Percentiles rank a stretch among this genome's conserved stretches.
phyloP scores from a whole-genome alignment of 345 rosid species.

The Lumnitzera racemosa region DNA sequence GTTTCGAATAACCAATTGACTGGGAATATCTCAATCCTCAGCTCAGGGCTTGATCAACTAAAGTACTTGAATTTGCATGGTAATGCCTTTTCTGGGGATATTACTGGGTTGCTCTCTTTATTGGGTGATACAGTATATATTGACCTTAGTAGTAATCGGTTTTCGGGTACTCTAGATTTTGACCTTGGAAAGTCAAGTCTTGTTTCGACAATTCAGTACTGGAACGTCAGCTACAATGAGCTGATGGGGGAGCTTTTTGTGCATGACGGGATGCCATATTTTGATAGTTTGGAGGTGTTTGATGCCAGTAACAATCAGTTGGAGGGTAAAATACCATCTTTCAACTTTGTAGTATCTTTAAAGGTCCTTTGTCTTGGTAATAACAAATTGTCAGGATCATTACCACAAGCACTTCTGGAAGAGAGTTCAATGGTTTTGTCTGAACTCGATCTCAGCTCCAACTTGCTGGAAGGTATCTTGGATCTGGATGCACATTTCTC shows the following conservation, averaged over 20 bases:
- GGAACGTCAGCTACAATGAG: slow-evolving; percentile 58
- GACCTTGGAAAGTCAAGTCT: slow-evolving; percentile 55
- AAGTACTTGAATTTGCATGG: slow-evolving; percentile 55
- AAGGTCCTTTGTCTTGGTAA: slow-evolving; percentile 57
- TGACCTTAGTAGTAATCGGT: slow-evolving; percentile 63
- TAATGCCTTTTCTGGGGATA: slow-evolving; percentile 64
- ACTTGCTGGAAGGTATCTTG: slow-evolving; percentile 66
- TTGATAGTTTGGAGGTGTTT: slow-evolving; percentile 78
- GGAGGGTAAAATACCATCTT: slow-evolving; percentile 60
- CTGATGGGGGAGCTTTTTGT: slow-evolving; percentile 62
- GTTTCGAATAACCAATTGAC: slow-evolving; percentile 50
- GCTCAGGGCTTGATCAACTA: slow-evolving; percentile 39
- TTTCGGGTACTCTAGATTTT: slow-evolving; percentile 72
- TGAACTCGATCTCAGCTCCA: slow-evolving; percentile 78
- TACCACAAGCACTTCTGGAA: slow-evolving; percentile 59
- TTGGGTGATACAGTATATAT: slow-evolving; percentile 41
- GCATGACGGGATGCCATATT: slow-evolving; percentile 74
- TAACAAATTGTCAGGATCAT: slow-evolving; percentile 59
- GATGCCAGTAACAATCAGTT: slow-evolving; percentile 78
- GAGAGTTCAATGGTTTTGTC: slow-evolving; percentile 71
- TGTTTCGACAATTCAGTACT: slow-evolving; percentile 50
- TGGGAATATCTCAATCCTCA: slow-evolving; percentile 63
- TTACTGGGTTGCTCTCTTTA: slow-evolving; percentile 49
- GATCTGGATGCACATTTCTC: neutral
- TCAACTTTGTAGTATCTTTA: slow-evolving; percentile 71